phyloP scores from a whole-genome alignment of 2,329 filamentous ascomycete species.

The Fusarium subglutinans region DNA sequence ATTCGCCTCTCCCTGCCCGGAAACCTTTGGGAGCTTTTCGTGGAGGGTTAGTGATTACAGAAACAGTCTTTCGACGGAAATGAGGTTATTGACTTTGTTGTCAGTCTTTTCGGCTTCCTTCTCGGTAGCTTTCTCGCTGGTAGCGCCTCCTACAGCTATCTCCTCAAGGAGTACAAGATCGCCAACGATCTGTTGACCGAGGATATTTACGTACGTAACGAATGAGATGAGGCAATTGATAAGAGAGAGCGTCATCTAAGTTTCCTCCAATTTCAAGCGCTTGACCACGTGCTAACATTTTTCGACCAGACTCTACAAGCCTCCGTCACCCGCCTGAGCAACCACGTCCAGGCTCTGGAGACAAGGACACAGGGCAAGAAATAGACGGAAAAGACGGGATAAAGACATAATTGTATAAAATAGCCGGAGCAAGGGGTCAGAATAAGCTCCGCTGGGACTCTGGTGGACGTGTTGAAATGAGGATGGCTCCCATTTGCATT shows the following conservation, averaged over 20 bases:
- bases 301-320: conserved; percentile 78
- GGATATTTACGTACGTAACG: conserved; percentile 87
- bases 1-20: conserved; percentile 61
- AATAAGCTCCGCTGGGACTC: conserved; percentile 1
- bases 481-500: conserved; percentile 4
- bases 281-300: background rate
- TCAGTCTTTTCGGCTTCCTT: conserved; percentile 90
- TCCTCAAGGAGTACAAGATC: conserved; percentile 91
- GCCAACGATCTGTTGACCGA: conserved; percentile 93
- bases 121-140: conserved; percentile 83
- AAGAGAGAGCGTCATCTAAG: background rate
- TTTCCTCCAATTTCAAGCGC: background rate
- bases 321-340: conserved; percentile 85
- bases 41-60: conserved; percentile 60
- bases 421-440: conserved; percentile 1
- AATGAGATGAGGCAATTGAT: conserved; percentile 7
- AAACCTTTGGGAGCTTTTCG: conserved; percentile 70
- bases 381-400: conserved; percentile 58
- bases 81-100: conserved; percentile 16
- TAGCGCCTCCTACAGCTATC: conserved; percentile 87
- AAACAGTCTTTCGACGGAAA: background rate
- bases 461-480: conserved; percentile 18
- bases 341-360: conserved; percentile 84
- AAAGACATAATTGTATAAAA: conserved; percentile 34
- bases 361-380: conserved; percentile 80